phyloP scores from a whole-genome alignment of 73 alveolate genomes.

The Strombidium stylifer region DNA sequence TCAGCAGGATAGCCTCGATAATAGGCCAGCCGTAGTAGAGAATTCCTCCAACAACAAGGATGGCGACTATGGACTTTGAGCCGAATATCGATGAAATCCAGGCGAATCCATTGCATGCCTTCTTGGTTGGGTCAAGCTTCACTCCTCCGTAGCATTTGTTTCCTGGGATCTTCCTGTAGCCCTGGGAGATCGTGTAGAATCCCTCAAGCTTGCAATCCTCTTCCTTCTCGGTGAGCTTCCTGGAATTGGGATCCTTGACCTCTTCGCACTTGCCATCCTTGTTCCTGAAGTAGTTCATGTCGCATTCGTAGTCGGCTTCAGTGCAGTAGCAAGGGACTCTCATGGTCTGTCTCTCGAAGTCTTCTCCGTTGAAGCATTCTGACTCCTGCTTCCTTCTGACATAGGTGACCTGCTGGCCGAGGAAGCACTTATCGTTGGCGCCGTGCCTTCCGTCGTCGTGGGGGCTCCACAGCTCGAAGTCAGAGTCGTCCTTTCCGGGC shows the following conservation, averaged over 20 bases:
- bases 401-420: constrained; percentile 81
- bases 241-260: constrained; percentile 34
- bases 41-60: constrained; percentile 18
- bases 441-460: constrained; percentile 77
- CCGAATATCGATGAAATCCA: neutral
- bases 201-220: constrained; percentile 35
- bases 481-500: constrained; percentile 83
- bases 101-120: constrained; percentile 54
- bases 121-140: constrained; percentile 55
- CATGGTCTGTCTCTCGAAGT: constrained; percentile 57
- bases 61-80: neutral
- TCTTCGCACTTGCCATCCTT: constrained; percentile 60
- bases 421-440: constrained; percentile 67
- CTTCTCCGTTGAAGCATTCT: constrained; percentile 86
- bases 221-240: constrained; percentile 10
- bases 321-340: constrained; percentile 81
- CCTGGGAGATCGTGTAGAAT: constrained; percentile 67
- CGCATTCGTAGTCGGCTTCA: constrained; percentile 92
- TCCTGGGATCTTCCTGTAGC: constrained; percentile 93
- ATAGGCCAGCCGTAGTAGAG: constrained; percentile 43
- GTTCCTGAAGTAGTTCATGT: constrained; percentile 70
- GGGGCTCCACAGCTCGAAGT: constrained; percentile 93
- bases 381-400: constrained; percentile 84
- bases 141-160: constrained; percentile 86
- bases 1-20: constrained; percentile 19